phyloP scores from a whole-genome alignment of 805 yeast species.

The Lachancea thermotolerans region DNA sequence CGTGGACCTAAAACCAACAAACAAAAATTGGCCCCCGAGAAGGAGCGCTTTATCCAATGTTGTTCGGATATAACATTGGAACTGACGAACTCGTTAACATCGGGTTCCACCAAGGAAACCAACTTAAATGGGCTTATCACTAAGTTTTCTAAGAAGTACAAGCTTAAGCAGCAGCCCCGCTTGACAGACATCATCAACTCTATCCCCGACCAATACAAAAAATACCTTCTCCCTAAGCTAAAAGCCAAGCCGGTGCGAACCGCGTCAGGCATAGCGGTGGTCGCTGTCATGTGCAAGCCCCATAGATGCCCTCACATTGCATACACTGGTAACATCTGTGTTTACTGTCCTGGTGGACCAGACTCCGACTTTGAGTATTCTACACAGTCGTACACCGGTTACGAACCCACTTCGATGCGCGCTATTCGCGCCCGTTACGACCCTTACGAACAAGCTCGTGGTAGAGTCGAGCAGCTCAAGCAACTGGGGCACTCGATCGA shows the following conservation, averaged over 20 bases:
- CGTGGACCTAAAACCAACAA: conserved; percentile 38
- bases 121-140: conserved; percentile 87
- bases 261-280: conserved; percentile 98
- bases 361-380: conserved; percentile 97
- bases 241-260: conserved; percentile 99
- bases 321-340: conserved; percentile 97
- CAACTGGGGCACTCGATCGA: conserved; percentile 95
- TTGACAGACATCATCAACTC: conserved; percentile 91
- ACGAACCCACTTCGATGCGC: conserved; percentile 98
- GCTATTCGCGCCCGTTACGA: conserved; percentile 98
- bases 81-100: conserved; percentile 67
- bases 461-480: conserved; percentile 90
- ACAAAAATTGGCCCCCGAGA: conserved; percentile 78
- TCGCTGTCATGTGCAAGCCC: conserved; percentile 98
- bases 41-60: conserved; percentile 86
- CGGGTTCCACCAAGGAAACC: conserved; percentile 42
- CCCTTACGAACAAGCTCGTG: conserved; percentile 97
- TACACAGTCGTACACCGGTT: conserved; percentile 96
- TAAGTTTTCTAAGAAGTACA: conserved; percentile 81
- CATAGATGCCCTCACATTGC: conserved; percentile 99
- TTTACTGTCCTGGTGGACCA: conserved; percentile 98
- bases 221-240: conserved; percentile 82
- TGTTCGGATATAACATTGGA: conserved; percentile 89
- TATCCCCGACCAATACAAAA: conserved; percentile 92
- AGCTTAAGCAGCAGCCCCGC: conserved; percentile 86